Base-by-base conservation (phyloP, 768 basidiomycete genomes). In the Daedaleopsis sinensis region DNA sequence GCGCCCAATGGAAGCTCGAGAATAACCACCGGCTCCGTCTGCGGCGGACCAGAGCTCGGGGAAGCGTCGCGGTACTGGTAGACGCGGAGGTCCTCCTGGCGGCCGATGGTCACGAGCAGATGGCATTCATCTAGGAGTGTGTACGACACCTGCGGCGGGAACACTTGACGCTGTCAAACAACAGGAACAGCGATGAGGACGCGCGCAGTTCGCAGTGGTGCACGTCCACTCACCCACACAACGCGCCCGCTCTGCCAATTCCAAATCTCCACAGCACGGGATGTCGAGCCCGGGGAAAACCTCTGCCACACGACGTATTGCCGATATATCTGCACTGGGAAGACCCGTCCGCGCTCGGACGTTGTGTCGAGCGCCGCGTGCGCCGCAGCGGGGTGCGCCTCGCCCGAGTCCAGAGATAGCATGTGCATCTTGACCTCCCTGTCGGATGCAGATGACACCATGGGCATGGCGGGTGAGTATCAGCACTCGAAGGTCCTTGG, bases 1-100 rank as follows among this genome's bases (percentile, higher is more conserved):
- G 54, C 39, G 5, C 54, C 54, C 12, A 55, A 42, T 7, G 54
- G 54, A 18, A 55, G 54, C 54, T 55, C 54, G 13, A 55, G 54
- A 5, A 35, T 35, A 4, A 55, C 24, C 16, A 55, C 11, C 3
- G 54, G 54, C 13, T 38, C 19, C n/a, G 52, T n/a, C 24, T 55
- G 23, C 3, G 24, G 24, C 5, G 13, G 12, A 16, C 5, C 39
- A 7, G 43, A 27, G n/a, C n/a, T n/a, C n/a, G n/a, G n/a, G 4
- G 43, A 16, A 11, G 23, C 15, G n/a, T 39, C 39, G 13, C 18
- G 19, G 21, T 39, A 15, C 19, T 38, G 42, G 21, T 44, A 55
- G 15, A 55, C 35, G 42, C 24, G 12, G 13, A 55, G 42, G 42
- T 35, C 18, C n/a, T 55, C 54, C n/a, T 55, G 54, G 23, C 39